phyloP scores from a whole-genome alignment of 108 stramenopile species.

The Poteriospumella lacustris region DNA sequence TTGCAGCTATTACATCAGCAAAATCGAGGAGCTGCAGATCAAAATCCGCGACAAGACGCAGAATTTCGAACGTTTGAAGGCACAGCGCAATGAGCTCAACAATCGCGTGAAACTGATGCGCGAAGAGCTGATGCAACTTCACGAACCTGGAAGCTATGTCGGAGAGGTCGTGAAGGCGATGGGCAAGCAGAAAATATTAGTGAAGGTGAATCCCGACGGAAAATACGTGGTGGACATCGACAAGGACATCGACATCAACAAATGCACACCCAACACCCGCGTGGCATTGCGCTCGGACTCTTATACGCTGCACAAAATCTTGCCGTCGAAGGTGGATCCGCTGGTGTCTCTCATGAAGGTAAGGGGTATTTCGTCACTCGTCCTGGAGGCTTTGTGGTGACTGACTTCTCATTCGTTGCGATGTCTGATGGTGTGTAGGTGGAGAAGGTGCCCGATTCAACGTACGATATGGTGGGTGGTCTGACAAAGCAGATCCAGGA shows the following conservation, averaged over 20 bases:
- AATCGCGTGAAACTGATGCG: constrained; percentile 86
- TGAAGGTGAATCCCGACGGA: constrained; percentile 97
- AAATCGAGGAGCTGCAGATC: constrained; percentile 58
- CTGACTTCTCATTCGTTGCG: not conserved
- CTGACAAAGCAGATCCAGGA: constrained; percentile 98
- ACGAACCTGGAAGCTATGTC: constrained; percentile 95
- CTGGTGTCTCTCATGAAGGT: constrained; percentile 92
- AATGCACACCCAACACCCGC: constrained; percentile 91
- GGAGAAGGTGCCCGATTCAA: constrained; percentile 98
- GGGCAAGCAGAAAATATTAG: constrained; percentile 94
- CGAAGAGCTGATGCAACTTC: constrained; percentile 93
- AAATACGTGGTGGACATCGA: constrained; percentile 98
- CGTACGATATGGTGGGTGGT: constrained; percentile 99
- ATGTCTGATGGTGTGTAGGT: constrained; percentile 48
- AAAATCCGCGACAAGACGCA: constrained; percentile 52
- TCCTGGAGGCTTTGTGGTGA: no score
- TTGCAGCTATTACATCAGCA: constrained; percentile 46
- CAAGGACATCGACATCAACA: constrained; percentile 91
- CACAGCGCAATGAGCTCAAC: constrained; percentile 93
- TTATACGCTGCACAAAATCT: constrained; percentile 93
- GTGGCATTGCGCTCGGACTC: constrained; percentile 97
- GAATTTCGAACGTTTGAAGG: constrained; percentile 78
- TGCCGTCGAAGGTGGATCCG: constrained; percentile 99
- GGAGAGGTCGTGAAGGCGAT: constrained; percentile 99
- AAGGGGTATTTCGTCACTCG: not conserved